phyloP scores from a whole-genome alignment of 768 basidiomycete species.

The Boletus fagicola region DNA sequence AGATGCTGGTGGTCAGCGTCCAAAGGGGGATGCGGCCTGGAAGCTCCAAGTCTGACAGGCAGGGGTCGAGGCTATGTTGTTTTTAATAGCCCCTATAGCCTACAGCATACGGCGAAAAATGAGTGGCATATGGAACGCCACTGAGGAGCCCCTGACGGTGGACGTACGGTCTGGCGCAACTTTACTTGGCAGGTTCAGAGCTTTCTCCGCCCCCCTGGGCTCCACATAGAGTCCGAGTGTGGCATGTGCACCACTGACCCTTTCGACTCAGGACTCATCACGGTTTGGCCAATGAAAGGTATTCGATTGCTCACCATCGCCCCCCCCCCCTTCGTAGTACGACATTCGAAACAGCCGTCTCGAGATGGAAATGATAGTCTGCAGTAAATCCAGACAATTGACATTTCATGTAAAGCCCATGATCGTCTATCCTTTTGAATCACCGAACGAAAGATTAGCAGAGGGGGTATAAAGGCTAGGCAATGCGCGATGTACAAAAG shows the following conservation, averaged over 20 bases:
- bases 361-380: neutral
- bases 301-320: neutral
- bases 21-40: neutral
- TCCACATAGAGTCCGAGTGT: neutral
- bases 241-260: neutral
- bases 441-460: neutral
- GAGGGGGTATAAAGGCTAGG: neutral
- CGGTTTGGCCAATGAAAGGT: neutral
- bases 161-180: too few relatives aligned
- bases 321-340: too few relatives aligned
- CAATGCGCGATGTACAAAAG: slow-evolving; percentile 1
- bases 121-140: neutral
- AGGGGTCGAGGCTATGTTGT: neutral
- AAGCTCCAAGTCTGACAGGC: neutral
- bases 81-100: too few relatives aligned
- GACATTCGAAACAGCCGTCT: neutral
- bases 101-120: neutral
- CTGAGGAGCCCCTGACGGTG: too few relatives aligned
- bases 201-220: neutral
- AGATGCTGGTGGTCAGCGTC: neutral
- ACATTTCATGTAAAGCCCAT: neutral
- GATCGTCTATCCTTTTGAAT: neutral
- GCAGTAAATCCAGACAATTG: neutral
- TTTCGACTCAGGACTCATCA: too few relatives aligned
- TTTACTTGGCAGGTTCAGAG: neutral